Conservation (phyloP, 306 rosid species). For the Ziziphus jujuba region DNA sequence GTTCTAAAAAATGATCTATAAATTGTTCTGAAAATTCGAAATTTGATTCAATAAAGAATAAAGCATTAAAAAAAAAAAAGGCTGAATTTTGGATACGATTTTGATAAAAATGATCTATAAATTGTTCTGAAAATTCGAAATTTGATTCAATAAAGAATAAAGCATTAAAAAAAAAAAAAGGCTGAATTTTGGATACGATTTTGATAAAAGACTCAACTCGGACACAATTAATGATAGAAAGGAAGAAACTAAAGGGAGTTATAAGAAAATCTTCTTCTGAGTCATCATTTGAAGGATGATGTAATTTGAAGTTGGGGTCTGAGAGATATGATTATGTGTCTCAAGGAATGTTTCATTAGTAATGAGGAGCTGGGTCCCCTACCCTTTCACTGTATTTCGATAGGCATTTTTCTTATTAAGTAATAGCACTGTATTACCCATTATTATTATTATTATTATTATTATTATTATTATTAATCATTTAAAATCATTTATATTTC, state of each 20-base stretch:
- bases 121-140: too few species aligned
- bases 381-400: not conserved
- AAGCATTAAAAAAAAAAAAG: not conserved
- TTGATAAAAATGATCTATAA: too few species aligned
- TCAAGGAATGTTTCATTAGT: constrained; percentile 25
- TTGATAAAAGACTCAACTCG: not conserved
- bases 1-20: too few species aligned
- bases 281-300: constrained; percentile 18
- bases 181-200: not conserved
- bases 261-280: constrained; percentile 5
- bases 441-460: too few species aligned
- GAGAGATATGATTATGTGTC: constrained; percentile 14
- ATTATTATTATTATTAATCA: too few species aligned
- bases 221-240: constrained; percentile 4
- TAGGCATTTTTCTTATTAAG: not conserved
- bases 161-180: not conserved
- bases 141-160: too few species aligned
- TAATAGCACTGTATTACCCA: too few species aligned
- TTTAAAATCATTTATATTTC: too few species aligned
- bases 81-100: not conserved
- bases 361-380: constrained; percentile 16
- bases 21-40: too few species aligned
- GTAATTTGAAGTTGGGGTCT: constrained; percentile 12
- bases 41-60: too few species aligned
- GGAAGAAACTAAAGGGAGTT: not conserved